Evolutionary conservation across 164 flowering plant species (phyloP).

Genomic region (Umbellularia californica): DNA sequence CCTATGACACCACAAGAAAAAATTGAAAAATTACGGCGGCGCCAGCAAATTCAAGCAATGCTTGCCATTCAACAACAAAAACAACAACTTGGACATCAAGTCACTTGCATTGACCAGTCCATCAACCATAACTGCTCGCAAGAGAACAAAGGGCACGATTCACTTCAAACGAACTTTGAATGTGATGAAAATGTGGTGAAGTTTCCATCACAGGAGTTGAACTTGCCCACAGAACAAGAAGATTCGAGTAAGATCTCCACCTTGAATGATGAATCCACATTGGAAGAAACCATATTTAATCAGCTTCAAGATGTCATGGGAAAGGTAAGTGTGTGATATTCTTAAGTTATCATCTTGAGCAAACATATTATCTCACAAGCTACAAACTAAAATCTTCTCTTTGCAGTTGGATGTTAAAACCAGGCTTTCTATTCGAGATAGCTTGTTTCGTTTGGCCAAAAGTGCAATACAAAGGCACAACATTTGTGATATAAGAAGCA

Average conservation of each 20-base stretch:
- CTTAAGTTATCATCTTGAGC: constrained; percentile 1
- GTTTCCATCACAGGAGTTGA: constrained; percentile 34
- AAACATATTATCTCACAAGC: not conserved
- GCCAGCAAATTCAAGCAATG: constrained; percentile 88
- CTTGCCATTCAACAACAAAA: constrained; percentile 85
- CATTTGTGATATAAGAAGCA: constrained; percentile 39
- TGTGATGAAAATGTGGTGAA: constrained; percentile 32
- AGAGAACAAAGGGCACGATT: constrained; percentile 28
- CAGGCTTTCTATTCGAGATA: constrained; percentile 73
- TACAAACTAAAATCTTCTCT: constrained; percentile 6
- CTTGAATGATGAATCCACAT: constrained; percentile 36
- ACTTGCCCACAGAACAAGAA: constrained; percentile 43
- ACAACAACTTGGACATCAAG: constrained; percentile 47
- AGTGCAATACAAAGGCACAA: constrained; percentile 68
- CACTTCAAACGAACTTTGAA: constrained; percentile 29
- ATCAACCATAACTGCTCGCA: constrained; percentile 18
- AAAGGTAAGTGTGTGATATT: constrained; percentile 38
- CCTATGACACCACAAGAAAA: constrained; percentile 89
- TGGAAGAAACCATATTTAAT: constrained; percentile 48
- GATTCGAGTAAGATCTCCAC: constrained; percentile 37
- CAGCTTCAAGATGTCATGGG: constrained; percentile 64
- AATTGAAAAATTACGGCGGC: constrained; percentile 75
- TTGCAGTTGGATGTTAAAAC: constrained; percentile 66
- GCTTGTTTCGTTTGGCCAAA: constrained; percentile 80
- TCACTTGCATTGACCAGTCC: constrained; percentile 25